Base-by-base conservation (phyloP, 306 rosid species). In the Rosa rugosa region DNA sequence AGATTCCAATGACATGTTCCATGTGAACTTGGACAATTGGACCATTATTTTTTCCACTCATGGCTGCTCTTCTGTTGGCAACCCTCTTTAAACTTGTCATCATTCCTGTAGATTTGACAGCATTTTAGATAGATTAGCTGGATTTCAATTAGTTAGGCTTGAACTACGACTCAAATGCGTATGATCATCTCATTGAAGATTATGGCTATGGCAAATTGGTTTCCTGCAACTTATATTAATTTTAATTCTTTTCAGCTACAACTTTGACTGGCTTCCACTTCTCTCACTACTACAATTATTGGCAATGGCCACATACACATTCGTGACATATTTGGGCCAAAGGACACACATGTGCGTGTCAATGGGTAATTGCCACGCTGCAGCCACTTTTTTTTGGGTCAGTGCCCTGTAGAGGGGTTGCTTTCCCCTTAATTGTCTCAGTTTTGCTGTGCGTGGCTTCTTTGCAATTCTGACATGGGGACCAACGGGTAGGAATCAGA, bases 231-330 rank as follows among this genome's bases (percentile, higher is more conserved):
- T 70, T 23, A 63, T 51, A 8, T 31, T 22, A 18, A 6, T 57
- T 4, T 25, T 6, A 0, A 14, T 49, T 8, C 2, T 22, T 6
- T 83, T 41, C 87, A 83, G 89, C 89, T 6, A 86, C 89, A 65
- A 83, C 87, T 38, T 80, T 86, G 73, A 86, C 87, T 6, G 87
- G 89, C 70, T 86, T 86, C 75, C 89, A 80, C 72, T 86, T 83
- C 68, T 62, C n/a, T n/a, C n/a, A n/a, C n/a, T n/a, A n/a, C n/a
- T n/a, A n/a, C n/a, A n/a, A n/a, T n/a, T n/a, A n/a, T n/a, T n/a
- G n/a, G n/a, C n/a, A n/a, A n/a, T n/a, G n/a, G n/a, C n/a, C n/a
- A n/a, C n/a, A n/a, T n/a, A n/a, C n/a, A n/a, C n/a, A n/a, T n/a
- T n/a, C n/a, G n/a, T n/a, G n/a, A n/a, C n/a, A n/a, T n/a, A n/a